phyloP scores from a whole-genome alignment of 257 asterid species.

The Nicotiana otophora region DNA sequence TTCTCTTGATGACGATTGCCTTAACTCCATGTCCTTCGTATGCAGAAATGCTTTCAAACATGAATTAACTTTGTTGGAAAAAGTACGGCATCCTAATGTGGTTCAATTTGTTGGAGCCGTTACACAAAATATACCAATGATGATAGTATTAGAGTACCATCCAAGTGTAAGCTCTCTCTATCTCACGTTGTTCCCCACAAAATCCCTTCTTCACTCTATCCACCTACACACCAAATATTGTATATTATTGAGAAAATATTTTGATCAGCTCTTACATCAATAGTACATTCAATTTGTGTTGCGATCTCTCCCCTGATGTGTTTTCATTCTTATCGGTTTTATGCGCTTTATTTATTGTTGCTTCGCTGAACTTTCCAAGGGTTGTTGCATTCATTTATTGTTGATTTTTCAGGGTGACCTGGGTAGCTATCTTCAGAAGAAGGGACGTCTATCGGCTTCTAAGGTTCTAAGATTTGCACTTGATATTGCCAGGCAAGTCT shows the following conservation, averaged over 20 bases:
- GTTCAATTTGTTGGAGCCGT: conserved; percentile 99
- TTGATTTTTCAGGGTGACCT: conserved; percentile 69
- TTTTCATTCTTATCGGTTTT: background rate
- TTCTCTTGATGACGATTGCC: background rate
- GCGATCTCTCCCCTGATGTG: background rate
- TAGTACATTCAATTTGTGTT: background rate
- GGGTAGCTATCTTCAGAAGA: conserved; percentile 69
- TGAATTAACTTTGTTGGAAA: conserved; percentile 80
- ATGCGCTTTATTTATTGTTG: background rate
- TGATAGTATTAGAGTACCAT: conserved; percentile 85
- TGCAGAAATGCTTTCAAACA: conserved; percentile 83
- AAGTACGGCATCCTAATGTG: conserved; percentile 95
- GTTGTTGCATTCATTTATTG: conserved; percentile 2
- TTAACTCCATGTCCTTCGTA: background rate
- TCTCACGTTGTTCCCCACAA: background rate
- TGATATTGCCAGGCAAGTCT: conserved; percentile 83
- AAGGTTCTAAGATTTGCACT: conserved; percentile 79
- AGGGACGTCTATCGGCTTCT: conserved; percentile 86
- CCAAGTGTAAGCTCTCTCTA: conserved; percentile 56
- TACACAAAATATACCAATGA: conserved; percentile 94
- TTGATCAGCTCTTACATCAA: background rate
- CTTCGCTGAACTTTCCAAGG: background rate
- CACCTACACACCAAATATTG: background rate
- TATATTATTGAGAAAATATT: background rate
- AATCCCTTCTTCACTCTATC: background rate